Base-by-base conservation (phyloP, 495 filamentous ascomycete genomes). In the Mytilinidion resinicola region DNA sequence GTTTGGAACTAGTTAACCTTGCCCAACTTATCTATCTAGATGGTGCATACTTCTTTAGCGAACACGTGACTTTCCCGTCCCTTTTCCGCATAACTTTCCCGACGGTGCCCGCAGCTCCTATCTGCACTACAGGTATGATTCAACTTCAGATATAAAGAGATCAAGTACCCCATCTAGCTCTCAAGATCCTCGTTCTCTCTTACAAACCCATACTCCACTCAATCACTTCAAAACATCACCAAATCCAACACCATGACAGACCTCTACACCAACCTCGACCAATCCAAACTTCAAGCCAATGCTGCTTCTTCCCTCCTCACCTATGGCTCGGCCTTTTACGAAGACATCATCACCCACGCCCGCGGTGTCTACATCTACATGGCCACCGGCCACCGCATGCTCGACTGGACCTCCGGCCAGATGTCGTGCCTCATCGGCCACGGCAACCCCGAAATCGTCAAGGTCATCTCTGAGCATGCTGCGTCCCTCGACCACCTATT, bases 401-500 rank as follows among this genome's bases (percentile, higher is more conserved):
- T 63, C 10, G 61, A 63, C 39, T 63, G 41, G 50, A 82, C 80
- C 0, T 81, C 79, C 0, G 80, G 79, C 33, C 80, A 82, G 52
- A 80, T 81, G 77, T 76, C 75, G 15, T 82, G 75, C 20, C 69
- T 82, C 0, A 70, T 83, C 0, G 80, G 80, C n/a, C 80, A 83
- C 57, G 76, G 74, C 0, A 75, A 82, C 57, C 78, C 80, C 0
- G 79, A 83, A 51, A 79, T 82, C 36, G 77, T 82, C 7, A 58
- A 75, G 20, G 72, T 76, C 0, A 76, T 82, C 30, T 55, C 63
- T 9, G 55, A 76, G 0, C 70, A 77, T 46, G 73, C 75, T 14
- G 66, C 64, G 0, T 56, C 70, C 35, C 74, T 82, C 37, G 80
- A 82, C 58, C 80, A 83, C 51, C 75, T 82, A 20, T 76, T 78